Evolutionary conservation across 805 yeast species (phyloP).

Genomic region (Nakazawaea laoshanensis): DNA sequence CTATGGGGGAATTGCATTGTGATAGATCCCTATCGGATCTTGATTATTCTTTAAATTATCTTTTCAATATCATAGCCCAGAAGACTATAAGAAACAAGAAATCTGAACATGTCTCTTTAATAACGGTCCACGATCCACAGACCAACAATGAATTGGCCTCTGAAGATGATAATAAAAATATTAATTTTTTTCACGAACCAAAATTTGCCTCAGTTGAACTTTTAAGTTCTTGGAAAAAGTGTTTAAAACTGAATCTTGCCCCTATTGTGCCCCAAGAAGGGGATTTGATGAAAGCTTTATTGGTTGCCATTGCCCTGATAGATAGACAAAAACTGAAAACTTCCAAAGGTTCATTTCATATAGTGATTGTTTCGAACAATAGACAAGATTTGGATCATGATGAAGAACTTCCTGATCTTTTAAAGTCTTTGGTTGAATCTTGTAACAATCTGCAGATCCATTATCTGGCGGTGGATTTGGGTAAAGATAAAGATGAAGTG

Average conservation of each 20-base stretch:
- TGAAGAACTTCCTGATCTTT: slow-evolving; percentile 6
- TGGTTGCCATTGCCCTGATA: slow-evolving; percentile 17
- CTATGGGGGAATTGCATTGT: slow-evolving; percentile 30
- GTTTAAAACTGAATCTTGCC: slow-evolving; percentile 13
- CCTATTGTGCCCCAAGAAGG: slow-evolving; percentile 16
- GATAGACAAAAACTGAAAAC: slow-evolving; percentile 5
- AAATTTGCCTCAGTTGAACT: slow-evolving; percentile 14
- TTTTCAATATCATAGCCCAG: slow-evolving; percentile 27
- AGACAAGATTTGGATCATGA: slow-evolving; percentile 11
- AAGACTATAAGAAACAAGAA: slow-evolving; percentile 20
- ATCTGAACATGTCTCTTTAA: slow-evolving; percentile 17
- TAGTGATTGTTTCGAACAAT: slow-evolving; percentile 6
- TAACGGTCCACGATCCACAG: slow-evolving; percentile 17
- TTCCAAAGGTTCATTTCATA: slow-evolving; percentile 8
- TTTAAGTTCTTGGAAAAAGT: slow-evolving; percentile 10
- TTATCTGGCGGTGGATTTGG: slow-evolving; percentile 3
- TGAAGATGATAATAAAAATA: slow-evolving; percentile 15
- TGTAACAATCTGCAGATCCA: slow-evolving; percentile 8
- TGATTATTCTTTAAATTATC: slow-evolving; percentile 29
- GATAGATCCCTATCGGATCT: slow-evolving; percentile 34
- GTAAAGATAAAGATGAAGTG: slow-evolving; percentile 1
- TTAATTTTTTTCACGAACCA: slow-evolving; percentile 11
- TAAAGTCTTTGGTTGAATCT: too few species aligned
- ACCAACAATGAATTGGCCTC: slow-evolving; percentile 18
- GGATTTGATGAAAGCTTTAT: slow-evolving; percentile 19